Percentiles rank a stretch among this genome's conserved stretches.
These are phyloP conservation scores for Penicillium angulare DNA, from an alignment of 495 filamentous ascomycete species.

Conservation along the genomic window DNA sequence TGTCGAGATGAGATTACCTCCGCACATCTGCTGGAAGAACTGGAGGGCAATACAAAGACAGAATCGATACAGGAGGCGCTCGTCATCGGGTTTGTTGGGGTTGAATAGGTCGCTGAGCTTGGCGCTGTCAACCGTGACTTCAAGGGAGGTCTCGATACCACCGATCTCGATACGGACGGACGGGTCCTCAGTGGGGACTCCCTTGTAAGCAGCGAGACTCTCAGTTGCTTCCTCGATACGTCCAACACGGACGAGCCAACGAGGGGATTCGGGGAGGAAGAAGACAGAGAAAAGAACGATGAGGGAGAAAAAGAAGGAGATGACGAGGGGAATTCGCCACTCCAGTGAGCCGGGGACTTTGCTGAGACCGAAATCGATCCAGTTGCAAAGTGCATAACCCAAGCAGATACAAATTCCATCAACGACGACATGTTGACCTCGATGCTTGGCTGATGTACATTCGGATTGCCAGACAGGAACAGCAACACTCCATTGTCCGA, in stretches of 20 bases:
- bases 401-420: conserved; percentile 50
- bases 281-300: conserved; percentile 50
- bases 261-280: conserved; percentile 56
- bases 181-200: conserved; percentile 13
- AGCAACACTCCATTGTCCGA: conserved; percentile 41
- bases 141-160: conserved; percentile 30
- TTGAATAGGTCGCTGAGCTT: conserved; percentile 12
- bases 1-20: conserved; percentile 18
- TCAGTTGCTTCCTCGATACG: conserved; percentile 41
- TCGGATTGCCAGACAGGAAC: conserved; percentile 51
- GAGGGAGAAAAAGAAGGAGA: conserved; percentile 34
- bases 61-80: conserved; percentile 18
- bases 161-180: conserved; percentile 23
- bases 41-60: conserved; percentile 27
- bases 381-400: conserved; percentile 35
- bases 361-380: conserved; percentile 41
- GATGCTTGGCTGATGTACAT: conserved; percentile 27
- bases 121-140: conserved; percentile 22
- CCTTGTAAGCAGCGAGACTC: conserved; percentile 22
- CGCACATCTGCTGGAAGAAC: conserved; percentile 32
- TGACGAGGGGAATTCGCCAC: conserved; percentile 44
- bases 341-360: conserved; percentile 29
- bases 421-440: conserved; percentile 37
- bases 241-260: conserved; percentile 51
- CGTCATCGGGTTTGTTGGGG: conserved; percentile 16